These are phyloP conservation scores for Phialocephala sp. DNA, from an alignment of 2,329 filamentous ascomycete genomes.

Conservation along the genomic window DNA sequence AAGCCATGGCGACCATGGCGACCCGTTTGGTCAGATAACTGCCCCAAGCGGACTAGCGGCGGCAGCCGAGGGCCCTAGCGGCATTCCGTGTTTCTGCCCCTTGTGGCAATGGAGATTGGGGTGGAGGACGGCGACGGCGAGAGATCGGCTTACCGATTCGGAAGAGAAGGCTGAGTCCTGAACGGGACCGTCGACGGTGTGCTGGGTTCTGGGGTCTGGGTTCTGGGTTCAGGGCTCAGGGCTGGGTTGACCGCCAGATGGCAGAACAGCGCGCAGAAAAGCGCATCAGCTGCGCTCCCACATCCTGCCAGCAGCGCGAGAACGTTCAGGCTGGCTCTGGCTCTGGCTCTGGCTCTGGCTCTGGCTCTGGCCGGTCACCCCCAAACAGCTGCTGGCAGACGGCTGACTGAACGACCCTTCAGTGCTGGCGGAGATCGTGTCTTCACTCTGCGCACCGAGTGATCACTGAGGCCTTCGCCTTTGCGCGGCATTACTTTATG, in stretches of 20 bases:
- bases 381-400: background rate
- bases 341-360: too few species aligned
- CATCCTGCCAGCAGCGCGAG: too few species aligned
- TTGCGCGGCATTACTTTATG: conserved; percentile 1
- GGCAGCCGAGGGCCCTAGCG: background rate
- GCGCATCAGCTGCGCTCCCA: conserved; percentile 24
- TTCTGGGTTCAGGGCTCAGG: background rate
- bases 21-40: background rate
- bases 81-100: background rate
- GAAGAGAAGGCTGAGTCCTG: background rate
- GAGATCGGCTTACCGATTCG: too few species aligned
- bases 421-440: background rate
- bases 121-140: background rate
- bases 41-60: background rate
- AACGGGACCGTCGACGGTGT: background rate
- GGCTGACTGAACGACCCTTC: background rate
- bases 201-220: background rate
- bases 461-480: background rate
- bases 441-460: too few species aligned
- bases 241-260: conserved; percentile 21
- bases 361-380: conserved; percentile 8
- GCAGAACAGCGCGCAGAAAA: background rate
- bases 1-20: conserved; percentile 8
- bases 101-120: background rate
- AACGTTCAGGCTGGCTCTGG: too few species aligned